phyloP scores from a whole-genome alignment of 2,329 filamentous ascomycete species.

The Leptographium procerum region DNA sequence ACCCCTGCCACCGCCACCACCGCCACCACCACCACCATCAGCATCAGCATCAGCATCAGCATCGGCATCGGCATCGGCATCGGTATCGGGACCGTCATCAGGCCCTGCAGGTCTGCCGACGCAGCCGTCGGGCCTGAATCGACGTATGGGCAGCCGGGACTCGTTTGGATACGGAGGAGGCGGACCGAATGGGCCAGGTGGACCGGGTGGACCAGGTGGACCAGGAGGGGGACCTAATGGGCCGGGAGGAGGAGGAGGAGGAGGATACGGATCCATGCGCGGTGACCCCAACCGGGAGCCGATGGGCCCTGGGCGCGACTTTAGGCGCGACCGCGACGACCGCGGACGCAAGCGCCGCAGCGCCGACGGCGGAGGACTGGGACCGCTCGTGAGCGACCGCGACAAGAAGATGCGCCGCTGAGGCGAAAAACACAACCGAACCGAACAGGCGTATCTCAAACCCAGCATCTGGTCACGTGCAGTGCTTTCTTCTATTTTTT shows the following conservation, averaged over 20 bases:
- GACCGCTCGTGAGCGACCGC: constrained; percentile 33
- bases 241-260: neutral
- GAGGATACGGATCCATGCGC: neutral
- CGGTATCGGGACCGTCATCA: neutral
- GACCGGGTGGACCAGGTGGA: neutral
- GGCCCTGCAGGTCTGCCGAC: neutral
- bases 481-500: too few relatives aligned
- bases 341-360: constrained; percentile 32
- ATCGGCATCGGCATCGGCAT: too few relatives aligned
- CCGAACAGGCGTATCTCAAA: too few relatives aligned
- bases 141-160: constrained; percentile 14
- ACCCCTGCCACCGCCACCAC: neutral
- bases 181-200: neutral
- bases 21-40: neutral
- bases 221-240: neutral
- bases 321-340: constrained; percentile 21
- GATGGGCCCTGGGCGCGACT: constrained; percentile 14
- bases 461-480: too few relatives aligned
- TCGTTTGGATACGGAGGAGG: constrained; percentile 6
- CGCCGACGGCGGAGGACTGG: constrained; percentile 39
- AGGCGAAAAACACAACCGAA: neutral
- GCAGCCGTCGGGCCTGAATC: constrained; percentile 12
- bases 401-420: constrained; percentile 45
- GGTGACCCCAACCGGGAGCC: constrained; percentile 17
- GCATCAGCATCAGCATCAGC: neutral